Base-by-base conservation (phyloP, 371 early-diverging fungal species). In the Apophysomyces elegans region DNA sequence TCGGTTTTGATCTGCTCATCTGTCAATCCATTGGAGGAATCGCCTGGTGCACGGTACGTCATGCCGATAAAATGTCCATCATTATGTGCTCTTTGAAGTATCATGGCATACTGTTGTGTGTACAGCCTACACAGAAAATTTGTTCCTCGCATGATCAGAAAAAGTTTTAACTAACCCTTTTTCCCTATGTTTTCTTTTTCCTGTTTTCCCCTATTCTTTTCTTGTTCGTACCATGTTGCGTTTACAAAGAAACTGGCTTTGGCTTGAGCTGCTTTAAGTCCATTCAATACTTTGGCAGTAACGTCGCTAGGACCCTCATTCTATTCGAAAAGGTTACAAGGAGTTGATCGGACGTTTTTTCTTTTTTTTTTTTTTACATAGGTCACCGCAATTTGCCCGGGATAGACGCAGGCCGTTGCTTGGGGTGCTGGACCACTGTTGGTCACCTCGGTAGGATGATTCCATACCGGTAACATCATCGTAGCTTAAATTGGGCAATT, bases 221-320 rank as follows among this genome's bases (percentile, higher is more conserved):
- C 3, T 3, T 26, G 2, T 26, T 26, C 32, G 32, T 78, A 80
- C 86, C 85, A 85, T 8, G 84, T 82, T 1, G 87, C 84, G 62
- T 83, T 87, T 0, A 81, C 80, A 61, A 87, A 85, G 66, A 87
- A 87, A 26, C 76, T 84, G n/a, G 83, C 87, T 41, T 76, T 78
- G 14, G 86, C 84, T 59, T 83, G 78, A 44, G 68, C 78, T 35
- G 79, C 77, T 56, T 81, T 83, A 11, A 85, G 64, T 44, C 82
- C 81, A 62, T 83, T 82, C 54, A 83, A 75, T 46, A 85, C 83
- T 62, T 82, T 81, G 38, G 78, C 80, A 0, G 85, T 85, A 8
- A 79, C 84, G 69, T 87, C 86, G 65, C 84, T 87, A n/a, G 85
- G 87, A 32, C 87, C 86, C 59, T 87, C 87, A 38, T 80, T 83